These are phyloP conservation scores for Chlorophyllum brunneum DNA, from an alignment of 768 basidiomycete genomes.

Conservation along the genomic window DNA sequence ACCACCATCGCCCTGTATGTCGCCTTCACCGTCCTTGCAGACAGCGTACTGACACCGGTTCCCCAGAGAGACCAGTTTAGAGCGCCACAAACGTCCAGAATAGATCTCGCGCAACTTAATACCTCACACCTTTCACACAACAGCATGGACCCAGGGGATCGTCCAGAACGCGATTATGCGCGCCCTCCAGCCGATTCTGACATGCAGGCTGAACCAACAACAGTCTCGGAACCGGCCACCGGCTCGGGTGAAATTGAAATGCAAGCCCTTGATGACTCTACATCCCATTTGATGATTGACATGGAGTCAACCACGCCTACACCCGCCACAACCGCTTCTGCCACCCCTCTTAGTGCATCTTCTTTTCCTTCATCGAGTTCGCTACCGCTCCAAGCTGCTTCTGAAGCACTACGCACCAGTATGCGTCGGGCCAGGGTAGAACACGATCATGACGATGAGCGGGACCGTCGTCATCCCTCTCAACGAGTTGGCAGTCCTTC, in stretches of 20 bases:
- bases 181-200: not conserved
- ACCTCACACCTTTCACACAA: no score
- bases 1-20: conserved; percentile 8
- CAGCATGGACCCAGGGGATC: not conserved
- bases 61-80: not conserved
- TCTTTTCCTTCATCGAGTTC: conserved; percentile 6
- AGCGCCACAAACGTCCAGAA: no score
- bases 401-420: conserved; percentile 19
- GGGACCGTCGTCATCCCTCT: conserved; percentile 63
- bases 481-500: conserved; percentile 39
- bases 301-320: conserved; percentile 20
- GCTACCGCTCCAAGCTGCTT: conserved; percentile 7
- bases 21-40: not conserved
- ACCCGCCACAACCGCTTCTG: not conserved
- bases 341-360: conserved; percentile 1
- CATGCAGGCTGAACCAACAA: not conserved
- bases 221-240: conserved; percentile 22
- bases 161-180: not conserved
- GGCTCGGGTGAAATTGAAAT: conserved; percentile 28
- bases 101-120: no score
- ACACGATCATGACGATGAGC: conserved; percentile 56
- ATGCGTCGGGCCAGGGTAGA: conserved; percentile 54
- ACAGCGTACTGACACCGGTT: not conserved
- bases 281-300: conserved; percentile 11
- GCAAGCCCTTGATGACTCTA: conserved; percentile 23